Base-by-base conservation (phyloP, 1,284 basidiomycete genomes). In the Amylostereum chailletii region DNA sequence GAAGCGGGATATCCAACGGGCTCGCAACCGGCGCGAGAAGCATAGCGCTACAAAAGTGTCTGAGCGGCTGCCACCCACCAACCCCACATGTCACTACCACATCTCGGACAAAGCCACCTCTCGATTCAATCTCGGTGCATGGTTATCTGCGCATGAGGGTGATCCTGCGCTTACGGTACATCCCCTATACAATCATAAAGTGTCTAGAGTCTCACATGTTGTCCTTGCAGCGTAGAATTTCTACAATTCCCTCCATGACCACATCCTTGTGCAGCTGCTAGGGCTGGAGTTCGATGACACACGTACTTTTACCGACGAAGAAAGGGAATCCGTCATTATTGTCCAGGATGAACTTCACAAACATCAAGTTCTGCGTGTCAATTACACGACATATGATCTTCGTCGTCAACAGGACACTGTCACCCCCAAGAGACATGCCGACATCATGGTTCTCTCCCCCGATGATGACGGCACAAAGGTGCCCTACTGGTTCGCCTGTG, bases 171-270 rank as follows among this genome's bases (percentile, higher is more conserved):
- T 45, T 1, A 49, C 43, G 41, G 48, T 44, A 4, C 19, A 19
- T 41, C 19, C 26, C 34, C 38, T 10, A 19, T 43, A 26, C 32
- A 10, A n/a, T n/a, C 27, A 27, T 42, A 10, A 36, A 6, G 26
- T 26, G 7, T 26, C 45, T 31, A 1, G 42, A 31, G 5, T 26
- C 33, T 19, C 19, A 34, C 26, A 5, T 32, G 8, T 19, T 11
- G 29, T 42, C 7, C n/a, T 33, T 27, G 26, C 3, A 8, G 9
- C 44, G 34, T 34, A 71, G 51, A 70, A 65, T 52, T 65, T 72
- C 2, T 68, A 71, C 56, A 62, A 58, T 44, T 67, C 47, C 5
- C 60, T 59, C 50, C 32, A 74, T 48, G 5, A 69, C 63, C 45
- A 75, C 48, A 53, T 50, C 6, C 45, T 50, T 3, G 19, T 19